Evolutionary conservation across 2,329 filamentous ascomycete genomes (phyloP).

Genomic region (Colletotrichum australisinense): DNA sequence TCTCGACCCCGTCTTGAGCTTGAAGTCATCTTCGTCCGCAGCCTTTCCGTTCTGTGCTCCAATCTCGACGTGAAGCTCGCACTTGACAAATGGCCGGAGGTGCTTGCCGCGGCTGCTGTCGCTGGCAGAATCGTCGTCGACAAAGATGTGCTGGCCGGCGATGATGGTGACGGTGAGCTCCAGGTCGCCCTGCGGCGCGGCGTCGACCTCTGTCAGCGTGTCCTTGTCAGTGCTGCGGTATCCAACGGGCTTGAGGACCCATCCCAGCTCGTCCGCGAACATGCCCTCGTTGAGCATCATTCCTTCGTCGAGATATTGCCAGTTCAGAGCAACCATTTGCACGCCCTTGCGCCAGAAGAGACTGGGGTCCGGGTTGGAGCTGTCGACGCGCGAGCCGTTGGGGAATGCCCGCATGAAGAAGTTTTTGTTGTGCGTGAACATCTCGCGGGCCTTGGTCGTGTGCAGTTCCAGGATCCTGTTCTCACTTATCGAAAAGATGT

Average conservation of each 20-base stretch:
- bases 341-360: constrained; percentile 93
- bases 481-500: constrained; percentile 92
- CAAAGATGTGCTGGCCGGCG: constrained; percentile 79
- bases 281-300: constrained; percentile 98
- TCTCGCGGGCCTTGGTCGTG: constrained; percentile 74
- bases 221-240: constrained; percentile 67
- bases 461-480: constrained; percentile 72
- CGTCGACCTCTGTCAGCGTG: constrained; percentile 55
- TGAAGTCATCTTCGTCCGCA: constrained; percentile 66
- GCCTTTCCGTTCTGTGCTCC: constrained; percentile 49
- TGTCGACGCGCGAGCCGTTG: constrained; percentile 80
- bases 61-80: constrained; percentile 84
- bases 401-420: constrained; percentile 95
- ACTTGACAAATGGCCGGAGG: constrained; percentile 79
- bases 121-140: constrained; percentile 56
- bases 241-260: constrained; percentile 84
- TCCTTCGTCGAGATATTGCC: constrained; percentile 93
- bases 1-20: constrained; percentile 66
- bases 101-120: constrained; percentile 44
- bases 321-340: constrained; percentile 98
- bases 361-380: constrained; percentile 94
- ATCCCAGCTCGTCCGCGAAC: constrained; percentile 89
- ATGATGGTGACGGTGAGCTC: constrained; percentile 79
- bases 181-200: constrained; percentile 64
- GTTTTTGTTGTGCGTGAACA: constrained; percentile 88